A percentile compares a stretch with the other conserved stretches of the same genome.
These are phyloP conservation scores for Hirsutella rhossiliensis DNA, from an alignment of 2,329 filamentous ascomycete species.

Conservation along the genomic window DNA sequence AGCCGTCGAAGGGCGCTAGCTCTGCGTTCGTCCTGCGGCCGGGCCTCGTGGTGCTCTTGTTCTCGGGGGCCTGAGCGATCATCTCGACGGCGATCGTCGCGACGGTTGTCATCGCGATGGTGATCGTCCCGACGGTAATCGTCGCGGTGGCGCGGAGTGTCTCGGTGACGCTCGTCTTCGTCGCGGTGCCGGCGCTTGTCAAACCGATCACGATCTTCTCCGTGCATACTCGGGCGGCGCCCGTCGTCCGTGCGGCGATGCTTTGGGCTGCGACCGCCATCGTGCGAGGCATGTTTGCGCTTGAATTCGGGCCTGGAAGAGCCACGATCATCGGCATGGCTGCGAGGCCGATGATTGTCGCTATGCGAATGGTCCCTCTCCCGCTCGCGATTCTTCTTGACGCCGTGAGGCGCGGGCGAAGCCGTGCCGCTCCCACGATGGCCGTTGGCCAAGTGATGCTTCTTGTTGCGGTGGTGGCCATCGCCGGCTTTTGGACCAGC, in stretches of 20 bases:
- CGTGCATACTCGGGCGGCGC: slow-evolving; percentile 23
- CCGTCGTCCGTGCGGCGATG: slow-evolving; percentile 27
- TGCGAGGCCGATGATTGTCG: slow-evolving; percentile 39
- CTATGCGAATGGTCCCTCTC: slow-evolving; percentile 32
- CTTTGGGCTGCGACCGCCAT: slow-evolving; percentile 31
- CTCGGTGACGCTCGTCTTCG: slow-evolving; percentile 13
- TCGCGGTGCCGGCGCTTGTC: slow-evolving; percentile 14
- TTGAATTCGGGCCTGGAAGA: slow-evolving; percentile 43
- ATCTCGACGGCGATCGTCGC: slow-evolving; percentile 9
- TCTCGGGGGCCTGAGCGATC: slow-evolving; percentile 10
- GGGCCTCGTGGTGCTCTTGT: slow-evolving; percentile 12
- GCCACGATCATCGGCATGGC: slow-evolving; percentile 37
- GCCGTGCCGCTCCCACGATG: slow-evolving; percentile 53
- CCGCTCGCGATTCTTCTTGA: slow-evolving; percentile 33
- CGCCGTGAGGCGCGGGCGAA: slow-evolving; percentile 51
- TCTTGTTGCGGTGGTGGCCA: slow-evolving; percentile 92
- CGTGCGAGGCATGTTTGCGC: slow-evolving; percentile 44
- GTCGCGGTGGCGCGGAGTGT: slow-evolving; percentile 22
- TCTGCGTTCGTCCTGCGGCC: slow-evolving; percentile 26
- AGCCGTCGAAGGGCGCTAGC: slow-evolving; percentile 27
- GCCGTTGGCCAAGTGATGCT: slow-evolving; percentile 44
- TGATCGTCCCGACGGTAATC: slow-evolving; percentile 17
- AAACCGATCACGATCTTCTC: slow-evolving; percentile 23
- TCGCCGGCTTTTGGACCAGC: slow-evolving; percentile 71
- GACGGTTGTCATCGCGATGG: slow-evolving; percentile 13